Conservation (phyloP, 345 rosid species). For the Dipteronia dyeriana region DNA sequence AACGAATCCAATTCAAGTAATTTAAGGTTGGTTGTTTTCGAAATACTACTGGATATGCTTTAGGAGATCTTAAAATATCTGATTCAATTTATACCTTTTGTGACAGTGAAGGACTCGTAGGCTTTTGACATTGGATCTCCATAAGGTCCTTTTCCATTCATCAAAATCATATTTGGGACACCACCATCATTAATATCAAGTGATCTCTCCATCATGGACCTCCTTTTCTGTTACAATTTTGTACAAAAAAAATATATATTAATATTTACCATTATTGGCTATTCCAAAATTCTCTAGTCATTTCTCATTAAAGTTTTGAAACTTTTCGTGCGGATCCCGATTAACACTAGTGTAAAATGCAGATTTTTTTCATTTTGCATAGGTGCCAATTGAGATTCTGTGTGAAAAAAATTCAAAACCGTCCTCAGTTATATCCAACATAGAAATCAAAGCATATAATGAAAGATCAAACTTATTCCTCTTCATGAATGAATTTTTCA, state of each 20-base stretch:
- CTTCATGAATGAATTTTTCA: no score
- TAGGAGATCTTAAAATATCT: background rate
- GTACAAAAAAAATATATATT: background rate
- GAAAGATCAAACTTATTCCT: background rate
- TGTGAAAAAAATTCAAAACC: no score
- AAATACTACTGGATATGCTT: background rate
- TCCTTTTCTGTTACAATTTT: conserved; percentile 25
- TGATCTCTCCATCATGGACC: conserved; percentile 21
- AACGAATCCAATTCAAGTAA: no score
- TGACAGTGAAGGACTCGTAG: conserved; percentile 45
- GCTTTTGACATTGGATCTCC: conserved; percentile 23
- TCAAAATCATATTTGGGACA: conserved; percentile 36
- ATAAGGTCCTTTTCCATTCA: conserved; percentile 56
- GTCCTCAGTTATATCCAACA: background rate
- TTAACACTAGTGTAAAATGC: no score
- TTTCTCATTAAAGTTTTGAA: no score
- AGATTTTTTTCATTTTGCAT: no score
- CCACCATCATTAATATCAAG: conserved; percentile 4
- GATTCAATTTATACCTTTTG: conserved; percentile 36
- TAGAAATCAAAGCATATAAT: background rate
- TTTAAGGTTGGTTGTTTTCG: no score
- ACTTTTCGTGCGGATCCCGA: no score
- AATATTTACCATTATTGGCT: background rate
- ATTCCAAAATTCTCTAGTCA: no score
- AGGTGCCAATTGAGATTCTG: no score